Evolutionary conservation across 176 grass and related monocot species (phyloP).

Genomic region (Saccharum spontaneum): DNA sequence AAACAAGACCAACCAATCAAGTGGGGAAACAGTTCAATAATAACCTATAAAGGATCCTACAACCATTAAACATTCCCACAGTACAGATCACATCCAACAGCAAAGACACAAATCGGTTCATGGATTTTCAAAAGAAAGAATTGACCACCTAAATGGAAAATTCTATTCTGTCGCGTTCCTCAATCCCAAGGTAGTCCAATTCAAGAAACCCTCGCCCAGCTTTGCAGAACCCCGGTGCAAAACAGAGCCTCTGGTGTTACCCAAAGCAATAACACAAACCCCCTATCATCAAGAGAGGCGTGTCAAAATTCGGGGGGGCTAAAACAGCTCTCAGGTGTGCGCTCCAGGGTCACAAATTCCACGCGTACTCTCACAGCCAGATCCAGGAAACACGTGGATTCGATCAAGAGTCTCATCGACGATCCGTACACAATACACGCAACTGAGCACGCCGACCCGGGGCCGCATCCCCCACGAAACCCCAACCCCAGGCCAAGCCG

Average conservation of each 20-base stretch:
- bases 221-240: background rate
- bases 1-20: background rate
- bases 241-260: background rate
- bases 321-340: background rate
- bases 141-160: background rate
- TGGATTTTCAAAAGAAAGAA: background rate
- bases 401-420: background rate
- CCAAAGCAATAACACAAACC: background rate
- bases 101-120: background rate
- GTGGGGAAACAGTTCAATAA: slow-evolving; percentile 3
- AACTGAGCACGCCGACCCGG: background rate
- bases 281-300: background rate
- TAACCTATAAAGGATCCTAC: background rate
- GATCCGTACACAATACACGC: slow-evolving; percentile 5
- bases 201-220: background rate
- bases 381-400: slow-evolving; percentile 3
- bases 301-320: background rate
- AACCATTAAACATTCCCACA: background rate
- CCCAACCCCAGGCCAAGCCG: background rate
- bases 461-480: slow-evolving; percentile 18
- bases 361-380: background rate
- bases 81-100: background rate
- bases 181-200: background rate
- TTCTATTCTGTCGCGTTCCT: background rate
- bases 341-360: background rate